These are phyloP conservation scores for Mortierella polycephala DNA, from an alignment of 371 early-diverging fungal species.

Conservation along the genomic window DNA sequence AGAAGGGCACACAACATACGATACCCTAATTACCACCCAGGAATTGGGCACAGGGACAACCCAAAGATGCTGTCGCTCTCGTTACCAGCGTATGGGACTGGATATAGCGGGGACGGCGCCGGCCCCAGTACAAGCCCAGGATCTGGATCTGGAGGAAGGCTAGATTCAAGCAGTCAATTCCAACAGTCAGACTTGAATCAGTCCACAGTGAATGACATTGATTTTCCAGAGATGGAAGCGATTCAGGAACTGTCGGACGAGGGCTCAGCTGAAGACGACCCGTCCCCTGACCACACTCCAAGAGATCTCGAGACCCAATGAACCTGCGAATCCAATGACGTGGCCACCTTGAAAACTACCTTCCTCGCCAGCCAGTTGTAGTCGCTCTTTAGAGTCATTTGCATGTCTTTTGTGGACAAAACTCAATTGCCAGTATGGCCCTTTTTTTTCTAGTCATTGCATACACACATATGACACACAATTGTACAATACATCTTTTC, in stretches of 20 bases:
- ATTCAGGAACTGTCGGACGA: conserved; percentile 31
- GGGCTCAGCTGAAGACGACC: conserved; percentile 5
- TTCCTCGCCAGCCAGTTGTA: no score
- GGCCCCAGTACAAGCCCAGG: no score
- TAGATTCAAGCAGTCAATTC: conserved; percentile 5
- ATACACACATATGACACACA: no score
- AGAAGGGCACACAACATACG: conserved; percentile 23
- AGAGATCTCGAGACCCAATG: no score
- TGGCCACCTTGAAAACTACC: no score
- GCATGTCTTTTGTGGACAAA: no score
- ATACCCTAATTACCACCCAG: conserved; percentile 5
- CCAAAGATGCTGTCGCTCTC: conserved; percentile 33
- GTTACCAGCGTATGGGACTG: conserved; percentile 24
- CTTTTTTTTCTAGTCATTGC: no score
- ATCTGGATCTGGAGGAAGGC: conserved; percentile 14
- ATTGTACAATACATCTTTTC: no score
- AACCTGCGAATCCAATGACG: no score
- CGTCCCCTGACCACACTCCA: no score
- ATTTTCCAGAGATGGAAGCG: conserved; percentile 10
- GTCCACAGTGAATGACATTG: background rate
- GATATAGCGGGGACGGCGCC: background rate
- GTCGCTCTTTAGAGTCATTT: no score
- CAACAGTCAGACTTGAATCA: conserved; percentile 8
- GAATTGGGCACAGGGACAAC: background rate
- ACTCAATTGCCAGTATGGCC: no score